Base-by-base conservation (phyloP, 2,329 filamentous ascomycete genomes). In the Incumbomyces delicatus region DNA sequence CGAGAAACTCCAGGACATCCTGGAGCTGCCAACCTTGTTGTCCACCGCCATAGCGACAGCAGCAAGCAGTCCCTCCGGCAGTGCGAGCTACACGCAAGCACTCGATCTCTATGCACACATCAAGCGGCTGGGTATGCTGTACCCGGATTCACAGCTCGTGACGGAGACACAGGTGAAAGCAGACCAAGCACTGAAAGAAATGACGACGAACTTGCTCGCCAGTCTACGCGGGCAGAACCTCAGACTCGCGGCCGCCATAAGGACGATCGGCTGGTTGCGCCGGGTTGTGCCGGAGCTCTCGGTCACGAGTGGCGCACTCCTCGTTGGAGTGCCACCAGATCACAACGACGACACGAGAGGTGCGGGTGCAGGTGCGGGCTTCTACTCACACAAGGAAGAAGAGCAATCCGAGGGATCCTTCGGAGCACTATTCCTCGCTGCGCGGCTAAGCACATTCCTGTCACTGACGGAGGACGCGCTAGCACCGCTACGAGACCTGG, bases 101-200 rank as follows among this genome's bases (percentile, higher is more conserved):
- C 73, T 98, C 30, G 92, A 98, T 63, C 74, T 98, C 2, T 85
- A 94, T 61, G 83, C 86, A n/a, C 92, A 96, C 62, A 92, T 95
- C 61, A 86, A 87, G 56, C 80, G 92, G 6, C 73, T 98, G 5
- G 81, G 88, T 50, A 79, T 81, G 0, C 71, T 96, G 22, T 94
- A 95, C 61, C 85, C 89, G 0, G 73, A 81, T 44, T 95, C 88
- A 0, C 70, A 77, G 0, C 71, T 96, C 36, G 76, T 96, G 20
- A 73, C 73, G 14, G 82, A 83, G 18, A 81, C 96, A 16, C 74
- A 81, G 8, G 62, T 68, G 2, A 87, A 95, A 62, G 86, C 90
- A 8, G 87, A 95, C 57, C 80, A 80, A 44, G 86, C 87, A 32
- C 94, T 96, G 76, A 85, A 85, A 58, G 81, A 85, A 48, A 87